Base-by-base conservation (phyloP, 192 early-diverging fungal species). In the Pecoramyces ruminantium region DNA sequence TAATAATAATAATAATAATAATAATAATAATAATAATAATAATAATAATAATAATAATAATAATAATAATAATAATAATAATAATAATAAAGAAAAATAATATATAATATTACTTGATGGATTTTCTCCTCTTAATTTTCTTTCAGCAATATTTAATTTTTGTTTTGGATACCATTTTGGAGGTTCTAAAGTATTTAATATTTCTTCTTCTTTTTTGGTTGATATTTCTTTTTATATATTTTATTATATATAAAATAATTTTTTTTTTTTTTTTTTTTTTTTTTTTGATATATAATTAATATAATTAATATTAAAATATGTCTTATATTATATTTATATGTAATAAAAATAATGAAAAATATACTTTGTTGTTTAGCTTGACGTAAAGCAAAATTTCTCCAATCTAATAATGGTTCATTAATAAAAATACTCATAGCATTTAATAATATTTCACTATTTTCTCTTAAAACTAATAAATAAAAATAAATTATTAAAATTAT, bases 401-500 rank as follows among this genome's bases (percentile, higher is more conserved):
- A 95, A 79, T 95, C 93, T 79, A 94, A 83, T n/a, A 94, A 82
- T 2, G 94, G 94, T 78, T 95, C 94, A 80, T 95, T 93, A 34
- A 93, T 88, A 83, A 95, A 95, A 25, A 95, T 90, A 82, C 93
- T 89, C 87, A 95, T 90, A 0, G 89, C 90, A 80, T 94, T 95
- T 79, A 94, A 29, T 14, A 95, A 83, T 2, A 89, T 85, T 12
- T 93, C 90, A 79, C 90, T 90, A 29, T 86, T 86, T 17, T 85
- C 83, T 78, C 88, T 89, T 29, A 94, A 82, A 0, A 89, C 93
- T 91, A 78, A 29, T 28, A 29, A 82, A 77, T 28, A 38, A 29
- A 78, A 27, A 28, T 21, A 82, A 77, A 34, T 28, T 18, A 28
- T 85, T 38, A n/a, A 40, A 25, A 38, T 29, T 38, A 29, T 51